Evolutionary conservation across 495 filamentous ascomycete species (phyloP).

Genomic region (Penicillium argentinense): DNA sequence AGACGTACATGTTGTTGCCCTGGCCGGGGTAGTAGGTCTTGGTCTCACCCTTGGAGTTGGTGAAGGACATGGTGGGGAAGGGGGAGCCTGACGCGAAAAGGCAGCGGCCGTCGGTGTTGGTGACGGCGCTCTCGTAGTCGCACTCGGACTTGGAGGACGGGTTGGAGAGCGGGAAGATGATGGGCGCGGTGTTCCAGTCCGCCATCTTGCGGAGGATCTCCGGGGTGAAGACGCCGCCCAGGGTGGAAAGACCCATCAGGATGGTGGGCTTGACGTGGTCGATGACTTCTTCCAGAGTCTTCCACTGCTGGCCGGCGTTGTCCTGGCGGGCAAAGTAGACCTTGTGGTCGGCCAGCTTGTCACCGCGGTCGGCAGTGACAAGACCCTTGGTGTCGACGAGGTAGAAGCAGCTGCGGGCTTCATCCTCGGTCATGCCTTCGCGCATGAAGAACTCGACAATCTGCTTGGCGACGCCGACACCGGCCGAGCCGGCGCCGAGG

Average conservation of each 20-base stretch:
- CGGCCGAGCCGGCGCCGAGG: slow-evolving; percentile 92
- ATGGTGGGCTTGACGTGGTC: slow-evolving; percentile 93
- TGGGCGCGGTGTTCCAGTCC: slow-evolving; percentile 74
- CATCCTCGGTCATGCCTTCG: slow-evolving; percentile 88
- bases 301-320: slow-evolving; percentile 89
- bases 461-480: slow-evolving; percentile 96
- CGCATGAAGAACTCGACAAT: slow-evolving; percentile 94
- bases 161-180: slow-evolving; percentile 94
- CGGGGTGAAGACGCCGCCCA: slow-evolving; percentile 91
- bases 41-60: slow-evolving; percentile 59
- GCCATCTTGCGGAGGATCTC: slow-evolving; percentile 83
- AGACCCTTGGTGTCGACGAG: slow-evolving; percentile 97
- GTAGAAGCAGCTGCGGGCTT: slow-evolving; percentile 90
- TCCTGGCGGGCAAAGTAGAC: slow-evolving; percentile 93
- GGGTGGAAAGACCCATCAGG: slow-evolving; percentile 91
- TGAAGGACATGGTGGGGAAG: slow-evolving; percentile 70
- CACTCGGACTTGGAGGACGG: slow-evolving; percentile 95
- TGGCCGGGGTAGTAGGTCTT: slow-evolving; percentile 84
- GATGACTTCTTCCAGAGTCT: slow-evolving; percentile 86
- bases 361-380: slow-evolving; percentile 89
- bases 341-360: slow-evolving; percentile 95
- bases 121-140: slow-evolving; percentile 89
- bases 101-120: slow-evolving; percentile 82
- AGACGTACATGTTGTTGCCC: slow-evolving; percentile 93
- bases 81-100: slow-evolving; percentile 96